Base-by-base conservation (phyloP, 331 rosid genomes). In the Telfairia occidentalis region DNA sequence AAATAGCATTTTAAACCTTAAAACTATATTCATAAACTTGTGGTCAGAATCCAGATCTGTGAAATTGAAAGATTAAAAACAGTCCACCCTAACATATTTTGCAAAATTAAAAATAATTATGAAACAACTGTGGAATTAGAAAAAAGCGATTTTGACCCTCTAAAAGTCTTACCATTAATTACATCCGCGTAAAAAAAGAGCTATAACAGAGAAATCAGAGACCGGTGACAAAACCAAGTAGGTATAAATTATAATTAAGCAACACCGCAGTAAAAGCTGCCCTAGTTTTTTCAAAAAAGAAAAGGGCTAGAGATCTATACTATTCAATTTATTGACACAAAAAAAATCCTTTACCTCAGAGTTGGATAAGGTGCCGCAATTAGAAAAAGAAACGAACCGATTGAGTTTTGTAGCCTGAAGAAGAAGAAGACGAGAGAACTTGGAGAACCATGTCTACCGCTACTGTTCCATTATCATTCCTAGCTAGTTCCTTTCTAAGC, bases 391-490 rank as follows among this genome's bases (percentile, higher is more conserved):
- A 55, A 0, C 28, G 21, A 61, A 59, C 35, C 71, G n/a, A 2
- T 9, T 11, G 29, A 15, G 1, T 52, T 52, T 28, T 3, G 28
- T 6, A 19, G 59, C 24, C 55, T 50, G 49, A 65, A 65, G 73
- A 35, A 38, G 74, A 67, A 24, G 55, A 12, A 13, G 18, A 26
- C 0, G 30, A 37, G 12, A 66, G 73, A 40, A 35, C 0, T 28
- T 46, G 60, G 9, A 2, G 24, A 5, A 71, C 42, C 46, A 71
- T 71, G 75, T n/a, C 75, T 71, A 34, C 75, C 7, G 23, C 79
- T 35, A 6, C 29, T 28, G 38, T 74, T 64, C 24, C 49, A 0
- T 40, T 34, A 6, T 46, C 79, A 8, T 76, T 49, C 65, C 46
- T 59, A 6, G 53, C 52, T 6, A 64, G n/a, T 76, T 46, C 79